Evolutionary conservation across 257 asterid genomes (phyloP).

Genomic region (Nicotiana knightiana): DNA sequence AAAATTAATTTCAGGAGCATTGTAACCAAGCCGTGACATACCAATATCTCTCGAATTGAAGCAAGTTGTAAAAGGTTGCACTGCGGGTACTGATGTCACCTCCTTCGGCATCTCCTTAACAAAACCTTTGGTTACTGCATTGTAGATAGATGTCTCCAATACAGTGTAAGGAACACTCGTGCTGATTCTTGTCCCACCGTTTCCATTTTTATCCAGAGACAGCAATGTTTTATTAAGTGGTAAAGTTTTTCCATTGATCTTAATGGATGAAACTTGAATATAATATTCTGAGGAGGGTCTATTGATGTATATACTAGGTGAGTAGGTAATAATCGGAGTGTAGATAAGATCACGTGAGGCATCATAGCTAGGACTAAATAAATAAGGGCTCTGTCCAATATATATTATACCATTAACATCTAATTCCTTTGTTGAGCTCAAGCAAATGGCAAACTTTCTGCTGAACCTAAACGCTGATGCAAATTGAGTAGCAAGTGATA

Average conservation of each 20-base stretch:
- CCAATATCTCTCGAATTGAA: background rate
- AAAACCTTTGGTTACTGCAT: background rate
- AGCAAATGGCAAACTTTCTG: conserved; percentile 10
- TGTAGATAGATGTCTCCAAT: background rate
- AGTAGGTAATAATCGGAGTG: background rate
- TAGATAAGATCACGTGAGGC: background rate
- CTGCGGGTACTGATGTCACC: background rate
- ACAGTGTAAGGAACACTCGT: background rate
- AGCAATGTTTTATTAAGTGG: background rate
- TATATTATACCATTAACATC: conserved; percentile 1
- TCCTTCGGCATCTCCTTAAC: background rate
- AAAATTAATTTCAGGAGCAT: background rate
- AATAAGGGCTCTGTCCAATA: conserved; percentile 13
- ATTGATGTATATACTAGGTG: background rate
- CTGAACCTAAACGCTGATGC: background rate
- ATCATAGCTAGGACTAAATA: background rate
- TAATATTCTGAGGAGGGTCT: background rate
- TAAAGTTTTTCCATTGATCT: background rate
- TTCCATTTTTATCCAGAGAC: background rate
- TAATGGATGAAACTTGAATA: background rate
- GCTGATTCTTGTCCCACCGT: background rate
- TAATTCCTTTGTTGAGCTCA: background rate
- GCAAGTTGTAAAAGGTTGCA: background rate
- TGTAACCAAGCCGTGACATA: background rate
- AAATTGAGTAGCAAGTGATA: conserved; percentile 1